A percentile compares a stretch with the other conserved stretches of the same genome.
phyloP scores from a whole-genome alignment of 768 basidiomycete species.

The Pulveroboletus sp. region DNA sequence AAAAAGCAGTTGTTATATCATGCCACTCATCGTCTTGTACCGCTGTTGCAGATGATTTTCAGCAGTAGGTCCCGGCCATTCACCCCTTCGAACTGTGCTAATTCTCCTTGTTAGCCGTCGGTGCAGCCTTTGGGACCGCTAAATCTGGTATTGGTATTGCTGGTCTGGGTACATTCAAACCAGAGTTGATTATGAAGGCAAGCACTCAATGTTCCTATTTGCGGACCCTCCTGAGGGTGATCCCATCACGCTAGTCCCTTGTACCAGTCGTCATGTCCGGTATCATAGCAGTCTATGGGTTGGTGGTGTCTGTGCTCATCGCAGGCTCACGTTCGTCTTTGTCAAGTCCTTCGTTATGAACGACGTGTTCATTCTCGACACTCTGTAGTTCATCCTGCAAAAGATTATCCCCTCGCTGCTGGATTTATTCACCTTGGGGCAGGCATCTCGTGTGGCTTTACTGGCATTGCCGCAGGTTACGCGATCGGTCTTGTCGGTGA shows the following conservation, averaged over 20 bases:
- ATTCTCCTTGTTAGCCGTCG: constrained; percentile 55
- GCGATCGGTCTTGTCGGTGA: constrained; percentile 95
- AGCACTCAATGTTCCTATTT: constrained; percentile 1
- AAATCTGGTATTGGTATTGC: constrained; percentile 98
- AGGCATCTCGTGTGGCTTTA: constrained; percentile 85
- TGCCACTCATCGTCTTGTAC: constrained; percentile 7
- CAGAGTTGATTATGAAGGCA: constrained; percentile 98
- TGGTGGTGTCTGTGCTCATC: constrained; percentile 94
- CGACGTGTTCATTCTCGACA: constrained; percentile 13
- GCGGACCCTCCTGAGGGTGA: not conserved
- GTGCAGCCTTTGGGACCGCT: constrained; percentile 93
- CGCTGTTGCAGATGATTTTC: constrained; percentile 76
- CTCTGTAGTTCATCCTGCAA: constrained; percentile 51
- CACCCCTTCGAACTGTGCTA: constrained; percentile 5
- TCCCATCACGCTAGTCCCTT: constrained; percentile 54
- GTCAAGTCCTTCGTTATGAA: not conserved
- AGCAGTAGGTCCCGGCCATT: constrained; percentile 65
- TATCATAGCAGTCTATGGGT: constrained; percentile 95
- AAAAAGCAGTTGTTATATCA: not conserved
- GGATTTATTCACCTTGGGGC: constrained; percentile 93
- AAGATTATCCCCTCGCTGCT: constrained; percentile 74
- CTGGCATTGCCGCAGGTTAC: constrained; percentile 89
- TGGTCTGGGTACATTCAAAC: constrained; percentile 87
- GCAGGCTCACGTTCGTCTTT: constrained; percentile 53
- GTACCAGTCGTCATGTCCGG: constrained; percentile 98